Percentiles rank a stretch among this genome's conserved stretches.
Evolutionary conservation across 257 asterid genomes (phyloP).

Genomic region (Ophiorrhiza pumila): DNA sequence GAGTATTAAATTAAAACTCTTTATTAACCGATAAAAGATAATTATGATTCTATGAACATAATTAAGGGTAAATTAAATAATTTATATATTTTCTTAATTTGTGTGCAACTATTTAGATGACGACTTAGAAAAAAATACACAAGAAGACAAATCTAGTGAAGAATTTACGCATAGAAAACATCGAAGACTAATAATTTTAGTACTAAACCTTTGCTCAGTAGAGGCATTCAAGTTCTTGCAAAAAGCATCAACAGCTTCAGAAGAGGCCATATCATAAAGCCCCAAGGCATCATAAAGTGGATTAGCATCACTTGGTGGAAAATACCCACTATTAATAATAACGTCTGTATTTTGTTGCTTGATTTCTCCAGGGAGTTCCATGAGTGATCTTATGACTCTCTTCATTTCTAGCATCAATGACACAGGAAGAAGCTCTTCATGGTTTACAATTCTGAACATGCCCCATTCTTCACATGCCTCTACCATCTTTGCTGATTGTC

Average conservation of each 20-base stretch:
- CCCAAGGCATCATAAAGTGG: constrained; percentile 72
- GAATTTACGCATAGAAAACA: no score
- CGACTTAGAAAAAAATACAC: no score
- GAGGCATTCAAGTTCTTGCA: constrained; percentile 46
- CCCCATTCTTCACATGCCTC: constrained; percentile 47
- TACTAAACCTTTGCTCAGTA: constrained; percentile 49
- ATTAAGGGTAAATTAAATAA: no score
- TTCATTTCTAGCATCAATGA: constrained; percentile 56
- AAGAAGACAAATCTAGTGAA: not conserved
- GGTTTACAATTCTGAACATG: constrained; percentile 33
- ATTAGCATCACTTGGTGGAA: constrained; percentile 44
- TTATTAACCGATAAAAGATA: no score
- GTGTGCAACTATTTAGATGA: no score
- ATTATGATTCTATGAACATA: no score
- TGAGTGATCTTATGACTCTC: constrained; percentile 32
- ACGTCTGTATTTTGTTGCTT: constrained; percentile 45
- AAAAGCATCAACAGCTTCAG: constrained; percentile 41
- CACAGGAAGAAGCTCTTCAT: constrained; percentile 25
- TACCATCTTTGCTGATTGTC: constrained; percentile 21
- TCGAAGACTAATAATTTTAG: not conserved
- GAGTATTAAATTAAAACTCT: no score
- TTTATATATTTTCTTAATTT: no score
- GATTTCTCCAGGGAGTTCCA: constrained; percentile 52
- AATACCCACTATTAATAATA: constrained; percentile 58
- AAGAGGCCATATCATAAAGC: constrained; percentile 48